These are phyloP conservation scores for Apiospora arundinis DNA, from an alignment of 2,329 filamentous ascomycete species.

Conservation along the genomic window DNA sequence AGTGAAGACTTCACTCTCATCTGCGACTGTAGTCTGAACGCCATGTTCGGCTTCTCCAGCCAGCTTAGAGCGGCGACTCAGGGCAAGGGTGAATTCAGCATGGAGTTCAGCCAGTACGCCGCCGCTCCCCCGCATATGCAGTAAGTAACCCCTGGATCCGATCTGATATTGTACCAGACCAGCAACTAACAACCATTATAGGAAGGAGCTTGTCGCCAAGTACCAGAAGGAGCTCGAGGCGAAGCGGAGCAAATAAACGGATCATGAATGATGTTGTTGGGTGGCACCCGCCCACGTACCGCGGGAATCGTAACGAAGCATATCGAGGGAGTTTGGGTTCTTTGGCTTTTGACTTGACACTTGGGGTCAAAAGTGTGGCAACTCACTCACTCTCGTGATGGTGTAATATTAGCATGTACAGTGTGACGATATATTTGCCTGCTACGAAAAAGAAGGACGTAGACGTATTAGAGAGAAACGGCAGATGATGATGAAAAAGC, in stretches of 20 bases:
- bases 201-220: slow-evolving; percentile 65
- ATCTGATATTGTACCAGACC: not conserved
- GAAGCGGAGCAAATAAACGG: slow-evolving; percentile 59
- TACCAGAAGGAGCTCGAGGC: slow-evolving; percentile 64
- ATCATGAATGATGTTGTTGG: not conserved
- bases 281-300: too few species aligned
- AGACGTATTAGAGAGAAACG: not conserved
- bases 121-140: slow-evolving; percentile 87
- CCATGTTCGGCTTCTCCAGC: slow-evolving; percentile 97
- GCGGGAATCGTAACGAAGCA: not conserved
- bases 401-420: slow-evolving; percentile 19
- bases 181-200: slow-evolving; percentile 41
- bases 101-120: slow-evolving; percentile 98
- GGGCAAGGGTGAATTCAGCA: slow-evolving; percentile 97
- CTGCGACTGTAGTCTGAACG: slow-evolving; percentile 91
- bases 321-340: slow-evolving; percentile 7
- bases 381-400: not conserved
- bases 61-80: slow-evolving; percentile 92
- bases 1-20: slow-evolving; percentile 91
- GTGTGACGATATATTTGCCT: slow-evolving; percentile 5
- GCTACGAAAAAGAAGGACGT: not conserved
- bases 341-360: not conserved
- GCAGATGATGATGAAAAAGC: not conserved
- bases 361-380: not conserved
- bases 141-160: slow-evolving; percentile 57